phyloP scores from a whole-genome alignment of 805 yeast species.

The Wickerhamomyces tratensis region DNA sequence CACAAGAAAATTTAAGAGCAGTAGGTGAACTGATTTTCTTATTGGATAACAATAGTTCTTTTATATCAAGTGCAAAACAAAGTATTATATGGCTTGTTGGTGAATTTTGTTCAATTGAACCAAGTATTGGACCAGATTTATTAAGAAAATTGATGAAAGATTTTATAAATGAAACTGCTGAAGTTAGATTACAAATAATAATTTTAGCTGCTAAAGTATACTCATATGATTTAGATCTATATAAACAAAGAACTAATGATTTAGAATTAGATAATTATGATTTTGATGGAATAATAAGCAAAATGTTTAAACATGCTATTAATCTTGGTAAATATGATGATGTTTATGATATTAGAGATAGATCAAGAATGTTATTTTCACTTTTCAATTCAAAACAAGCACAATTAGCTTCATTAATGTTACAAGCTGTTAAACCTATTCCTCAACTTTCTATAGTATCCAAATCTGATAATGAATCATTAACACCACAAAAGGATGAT shows the following conservation, averaged over 20 bases:
- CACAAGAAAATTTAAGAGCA: conserved; percentile 41
- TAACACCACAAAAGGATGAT: conserved; percentile 6
- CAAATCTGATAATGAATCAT: conserved; percentile 8
- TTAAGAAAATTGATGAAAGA: conserved; percentile 45
- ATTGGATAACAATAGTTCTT: conserved; percentile 13
- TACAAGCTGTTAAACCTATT: conserved; percentile 70
- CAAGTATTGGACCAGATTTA: conserved; percentile 64
- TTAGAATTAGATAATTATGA: conserved; percentile 19
- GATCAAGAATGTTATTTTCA: conserved; percentile 65
- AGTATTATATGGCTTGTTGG: conserved; percentile 89
- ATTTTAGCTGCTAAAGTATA: conserved; percentile 66
- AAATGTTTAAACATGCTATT: conserved; percentile 52
- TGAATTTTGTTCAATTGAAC: conserved; percentile 47
- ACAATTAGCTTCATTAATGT: conserved; percentile 56
- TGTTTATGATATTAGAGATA: conserved; percentile 70
- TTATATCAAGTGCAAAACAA: conserved; percentile 52
- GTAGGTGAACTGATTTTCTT: conserved; percentile 39
- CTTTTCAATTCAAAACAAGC: conserved; percentile 42
- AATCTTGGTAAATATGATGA: conserved; percentile 66
- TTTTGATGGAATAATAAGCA: conserved; percentile 26
- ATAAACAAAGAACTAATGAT: conserved; percentile 18
- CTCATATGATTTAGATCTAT: conserved; percentile 41
- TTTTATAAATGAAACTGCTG: conserved; percentile 44
- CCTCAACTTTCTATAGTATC: conserved; percentile 28
- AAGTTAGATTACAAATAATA: conserved; percentile 62